Conservation (phyloP, 345 rosid species). For the Gynandropsis gynandra region DNA sequence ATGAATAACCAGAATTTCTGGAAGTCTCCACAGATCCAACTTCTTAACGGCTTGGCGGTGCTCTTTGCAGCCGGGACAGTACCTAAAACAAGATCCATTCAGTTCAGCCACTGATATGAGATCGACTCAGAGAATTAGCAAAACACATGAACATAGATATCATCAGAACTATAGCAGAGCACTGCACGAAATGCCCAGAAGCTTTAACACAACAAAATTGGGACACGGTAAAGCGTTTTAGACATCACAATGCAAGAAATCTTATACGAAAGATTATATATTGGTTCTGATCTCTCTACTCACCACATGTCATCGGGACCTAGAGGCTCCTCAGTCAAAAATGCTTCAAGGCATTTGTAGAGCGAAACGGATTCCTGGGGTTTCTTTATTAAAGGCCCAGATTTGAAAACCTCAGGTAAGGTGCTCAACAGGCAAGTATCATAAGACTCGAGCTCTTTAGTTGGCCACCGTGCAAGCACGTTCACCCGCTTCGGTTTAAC, state of each 20-base stretch:
- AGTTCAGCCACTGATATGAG: slow-evolving; percentile 16
- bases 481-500: slow-evolving; percentile 38
- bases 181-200: not conserved
- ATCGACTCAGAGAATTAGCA: not conserved
- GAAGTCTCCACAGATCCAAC: slow-evolving; percentile 95
- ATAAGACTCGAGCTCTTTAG: slow-evolving; percentile 49
- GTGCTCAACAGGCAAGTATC: slow-evolving; percentile 51
- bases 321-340: slow-evolving; percentile 93
- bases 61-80: slow-evolving; percentile 85
- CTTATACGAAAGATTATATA: not conserved
- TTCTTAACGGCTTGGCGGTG: slow-evolving; percentile 90
- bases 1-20: slow-evolving; percentile 90
- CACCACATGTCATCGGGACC: slow-evolving; percentile 99
- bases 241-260: slow-evolving; percentile 5
- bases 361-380: slow-evolving; percentile 79
- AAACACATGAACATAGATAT: slow-evolving; percentile 4
- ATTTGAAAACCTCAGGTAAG: slow-evolving; percentile 67
- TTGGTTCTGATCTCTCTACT: slow-evolving; percentile 29
- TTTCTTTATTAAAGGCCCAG: slow-evolving; percentile 51
- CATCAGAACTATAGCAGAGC: slow-evolving; percentile 2
- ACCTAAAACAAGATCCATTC: slow-evolving; percentile 44
- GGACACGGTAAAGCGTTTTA: not conserved
- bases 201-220: not conserved
- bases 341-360: slow-evolving; percentile 92
- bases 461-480: slow-evolving; percentile 74